Percentiles rank a stretch among this genome's conserved stretches.
phyloP scores from a whole-genome alignment of 148 eudicot species.

The Rheum nobile region DNA sequence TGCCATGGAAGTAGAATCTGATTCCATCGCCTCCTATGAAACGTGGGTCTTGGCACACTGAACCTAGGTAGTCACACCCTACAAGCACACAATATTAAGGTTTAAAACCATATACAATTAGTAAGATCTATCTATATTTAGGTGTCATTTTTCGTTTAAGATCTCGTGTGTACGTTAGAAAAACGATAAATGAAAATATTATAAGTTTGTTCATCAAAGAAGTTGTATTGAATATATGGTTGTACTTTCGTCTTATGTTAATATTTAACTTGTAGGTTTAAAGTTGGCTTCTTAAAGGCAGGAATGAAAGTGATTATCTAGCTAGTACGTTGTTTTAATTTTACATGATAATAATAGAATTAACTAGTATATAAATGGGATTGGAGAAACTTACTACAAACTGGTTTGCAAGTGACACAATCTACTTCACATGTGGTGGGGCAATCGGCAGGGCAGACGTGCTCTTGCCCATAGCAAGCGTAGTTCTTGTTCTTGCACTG shows the following conservation, averaged over 20 bases:
- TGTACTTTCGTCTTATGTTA: background rate
- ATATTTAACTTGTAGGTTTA: background rate
- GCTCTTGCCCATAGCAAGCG: conserved; percentile 19
- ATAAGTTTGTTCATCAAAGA: background rate
- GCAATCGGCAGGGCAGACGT: conserved; percentile 22
- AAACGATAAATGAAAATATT: no score
- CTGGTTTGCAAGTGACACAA: conserved; percentile 29
- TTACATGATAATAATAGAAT: no score
- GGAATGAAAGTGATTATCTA: background rate
- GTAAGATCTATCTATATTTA: conserved; percentile 16
- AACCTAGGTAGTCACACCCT: conserved; percentile 41
- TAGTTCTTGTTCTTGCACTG: conserved; percentile 21
- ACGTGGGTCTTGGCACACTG: conserved; percentile 44
- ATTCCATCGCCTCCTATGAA: conserved; percentile 41
- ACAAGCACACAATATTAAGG: background rate
- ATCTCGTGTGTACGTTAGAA: background rate
- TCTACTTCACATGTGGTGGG: conserved; percentile 28
- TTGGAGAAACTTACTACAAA: conserved; percentile 21
- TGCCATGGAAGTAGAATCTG: conserved; percentile 47
- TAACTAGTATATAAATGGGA: background rate
- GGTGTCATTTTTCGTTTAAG: background rate
- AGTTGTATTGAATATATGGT: background rate
- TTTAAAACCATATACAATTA: conserved; percentile 20
- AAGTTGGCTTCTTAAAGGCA: no score
- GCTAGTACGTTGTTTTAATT: background rate